phyloP scores from a whole-genome alignment of 1,284 basidiomycete species.

The Ceratobasidium sp. region DNA sequence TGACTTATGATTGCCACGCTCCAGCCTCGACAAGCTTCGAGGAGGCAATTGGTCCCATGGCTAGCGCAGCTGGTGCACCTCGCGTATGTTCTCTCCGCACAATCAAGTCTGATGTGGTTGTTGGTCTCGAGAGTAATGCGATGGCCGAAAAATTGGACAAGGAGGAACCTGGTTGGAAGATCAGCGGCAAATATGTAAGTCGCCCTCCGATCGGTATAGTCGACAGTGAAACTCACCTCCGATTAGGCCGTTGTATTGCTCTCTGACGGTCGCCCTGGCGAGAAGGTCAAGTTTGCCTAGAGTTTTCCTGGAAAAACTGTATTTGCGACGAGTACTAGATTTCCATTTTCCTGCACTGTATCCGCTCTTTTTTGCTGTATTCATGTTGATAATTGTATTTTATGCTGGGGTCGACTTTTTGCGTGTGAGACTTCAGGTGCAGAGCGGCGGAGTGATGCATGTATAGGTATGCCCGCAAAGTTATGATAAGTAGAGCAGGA shows the following conservation, averaged over 20 bases:
- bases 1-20: slow-evolving; percentile 93
- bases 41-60: slow-evolving; percentile 92
- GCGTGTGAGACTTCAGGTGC: background rate
- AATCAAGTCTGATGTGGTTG: slow-evolving; percentile 66
- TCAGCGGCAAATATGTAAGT: slow-evolving; percentile 92
- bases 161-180: slow-evolving; percentile 94
- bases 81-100: slow-evolving; percentile 85
- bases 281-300: slow-evolving; percentile 77
- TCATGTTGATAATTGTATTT: slow-evolving; percentile 22
- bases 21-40: slow-evolving; percentile 91
- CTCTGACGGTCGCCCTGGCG: slow-evolving; percentile 83
- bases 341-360: background rate
- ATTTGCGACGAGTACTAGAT: background rate
- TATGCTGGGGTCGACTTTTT: background rate
- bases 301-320: background rate
- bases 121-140: slow-evolving; percentile 66
- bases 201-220: slow-evolving; percentile 30
- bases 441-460: background rate
- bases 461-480: no score
- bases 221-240: slow-evolving; percentile 28
- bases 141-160: slow-evolving; percentile 83
- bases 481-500: no score
- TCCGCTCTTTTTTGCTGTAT: background rate
- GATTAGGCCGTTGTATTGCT: slow-evolving; percentile 81
- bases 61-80: slow-evolving; percentile 86